phyloP scores from a whole-genome alignment of 2,329 filamentous ascomycete species.

The Coleophoma eucalyptorum region DNA sequence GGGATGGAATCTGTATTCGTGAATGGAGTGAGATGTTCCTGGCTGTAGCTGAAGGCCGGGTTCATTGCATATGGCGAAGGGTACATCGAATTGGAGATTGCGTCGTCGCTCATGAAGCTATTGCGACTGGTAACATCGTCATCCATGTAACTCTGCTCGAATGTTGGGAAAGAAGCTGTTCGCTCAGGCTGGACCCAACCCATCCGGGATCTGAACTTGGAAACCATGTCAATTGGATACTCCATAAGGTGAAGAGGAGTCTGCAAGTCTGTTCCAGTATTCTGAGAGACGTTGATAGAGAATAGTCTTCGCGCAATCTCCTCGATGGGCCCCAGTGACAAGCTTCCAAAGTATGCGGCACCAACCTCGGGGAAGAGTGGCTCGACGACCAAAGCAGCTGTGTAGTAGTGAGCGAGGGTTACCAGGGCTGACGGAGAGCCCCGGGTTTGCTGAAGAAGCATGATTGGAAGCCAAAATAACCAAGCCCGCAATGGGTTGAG shows the following conservation, averaged over 20 bases:
- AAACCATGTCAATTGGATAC: slow-evolving; percentile 65
- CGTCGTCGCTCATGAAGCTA: slow-evolving; percentile 21
- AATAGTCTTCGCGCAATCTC: slow-evolving; percentile 77
- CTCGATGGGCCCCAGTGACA: slow-evolving; percentile 78
- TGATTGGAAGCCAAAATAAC: slow-evolving; percentile 93
- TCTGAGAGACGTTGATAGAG: slow-evolving; percentile 59
- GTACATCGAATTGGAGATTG: slow-evolving; percentile 34
- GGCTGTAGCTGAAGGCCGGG: slow-evolving; percentile 60
- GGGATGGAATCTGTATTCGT: slow-evolving; percentile 39
- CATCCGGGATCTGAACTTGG: slow-evolving; percentile 66
- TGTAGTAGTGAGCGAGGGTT: slow-evolving; percentile 88
- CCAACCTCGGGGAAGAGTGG: slow-evolving; percentile 90
- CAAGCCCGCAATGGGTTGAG: slow-evolving; percentile 85
- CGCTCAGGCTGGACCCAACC: slow-evolving; percentile 60
- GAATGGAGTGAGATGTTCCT: slow-evolving; percentile 56
- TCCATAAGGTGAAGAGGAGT: slow-evolving; percentile 67
- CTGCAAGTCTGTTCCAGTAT: slow-evolving; percentile 52
- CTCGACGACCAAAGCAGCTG: slow-evolving; percentile 81
- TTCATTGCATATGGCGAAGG: slow-evolving; percentile 50
- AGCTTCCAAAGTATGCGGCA: slow-evolving; percentile 78
- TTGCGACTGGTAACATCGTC: slow-evolving; percentile 16
- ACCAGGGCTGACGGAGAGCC: slow-evolving; percentile 75
- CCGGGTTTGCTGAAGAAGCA: slow-evolving; percentile 73
- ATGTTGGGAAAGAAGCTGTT: slow-evolving; percentile 58
- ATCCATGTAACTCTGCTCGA: slow-evolving; percentile 42